These are phyloP conservation scores for Pichia cabralensis DNA, from an alignment of 805 yeast species.

Conservation along the genomic window DNA sequence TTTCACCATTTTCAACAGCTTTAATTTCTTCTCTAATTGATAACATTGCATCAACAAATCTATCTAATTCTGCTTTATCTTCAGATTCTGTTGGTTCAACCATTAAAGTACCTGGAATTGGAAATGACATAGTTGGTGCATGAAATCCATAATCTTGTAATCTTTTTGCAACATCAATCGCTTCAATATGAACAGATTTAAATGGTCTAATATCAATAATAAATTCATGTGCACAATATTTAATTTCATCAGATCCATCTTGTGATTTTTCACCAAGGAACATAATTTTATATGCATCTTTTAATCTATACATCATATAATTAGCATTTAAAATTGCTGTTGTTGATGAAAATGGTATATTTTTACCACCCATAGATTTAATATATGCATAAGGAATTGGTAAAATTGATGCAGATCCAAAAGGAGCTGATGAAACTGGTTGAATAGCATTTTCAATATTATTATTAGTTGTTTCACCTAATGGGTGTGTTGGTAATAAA, in stretches of 20 bases:
- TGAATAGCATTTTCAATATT: slow-evolving; percentile 41
- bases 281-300: slow-evolving; percentile 62
- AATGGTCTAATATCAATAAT: slow-evolving; percentile 84
- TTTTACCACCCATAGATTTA: slow-evolving; percentile 82
- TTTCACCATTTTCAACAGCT: slow-evolving; percentile 54
- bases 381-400: slow-evolving; percentile 94
- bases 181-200: slow-evolving; percentile 76
- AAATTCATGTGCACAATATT: slow-evolving; percentile 94
- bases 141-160: slow-evolving; percentile 98
- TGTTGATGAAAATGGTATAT: slow-evolving; percentile 77
- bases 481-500: slow-evolving; percentile 72
- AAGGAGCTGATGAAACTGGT: slow-evolving; percentile 89
- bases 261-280: slow-evolving; percentile 43
- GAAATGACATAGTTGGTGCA: slow-evolving; percentile 98
- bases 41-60: slow-evolving; percentile 83
- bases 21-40: slow-evolving; percentile 76
- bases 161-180: slow-evolving; percentile 94
- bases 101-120: slow-evolving; percentile 96
- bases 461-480: slow-evolving; percentile 40
- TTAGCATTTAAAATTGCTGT: slow-evolving; percentile 93
- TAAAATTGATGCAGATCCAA: slow-evolving; percentile 87
- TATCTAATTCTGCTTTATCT: slow-evolving; percentile 74
- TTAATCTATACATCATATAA: slow-evolving; percentile 79
- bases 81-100: slow-evolving; percentile 97
- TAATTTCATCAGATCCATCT: slow-evolving; percentile 26